These are phyloP conservation scores for Aspergillus vadensis DNA, from an alignment of 2,329 filamentous ascomycete genomes.

Conservation along the genomic window DNA sequence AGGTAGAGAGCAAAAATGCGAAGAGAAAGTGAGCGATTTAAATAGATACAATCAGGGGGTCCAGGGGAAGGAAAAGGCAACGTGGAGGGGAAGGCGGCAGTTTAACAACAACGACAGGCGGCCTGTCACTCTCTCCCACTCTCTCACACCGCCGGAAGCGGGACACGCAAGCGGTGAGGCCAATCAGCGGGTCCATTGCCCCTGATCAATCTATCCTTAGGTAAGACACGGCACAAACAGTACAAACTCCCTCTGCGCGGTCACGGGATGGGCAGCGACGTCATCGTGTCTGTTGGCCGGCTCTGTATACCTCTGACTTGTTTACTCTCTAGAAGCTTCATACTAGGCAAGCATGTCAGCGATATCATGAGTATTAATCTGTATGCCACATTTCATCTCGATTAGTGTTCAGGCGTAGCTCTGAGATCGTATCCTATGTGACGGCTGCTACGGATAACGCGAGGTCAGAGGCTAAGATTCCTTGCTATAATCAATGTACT, in stretches of 20 bases:
- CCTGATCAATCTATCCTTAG: slow-evolving; percentile 12
- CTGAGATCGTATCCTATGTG: slow-evolving; percentile 59
- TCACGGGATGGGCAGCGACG: slow-evolving; percentile 26
- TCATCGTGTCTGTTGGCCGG: slow-evolving; percentile 28
- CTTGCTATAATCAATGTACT: not conserved
- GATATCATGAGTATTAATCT: slow-evolving; percentile 23
- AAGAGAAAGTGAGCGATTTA: slow-evolving; percentile 8
- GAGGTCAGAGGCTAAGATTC: not conserved
- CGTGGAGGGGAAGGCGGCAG: slow-evolving; percentile 13
- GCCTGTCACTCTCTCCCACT: slow-evolving; percentile 21
- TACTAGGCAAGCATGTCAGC: slow-evolving; percentile 20
- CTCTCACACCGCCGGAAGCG: slow-evolving; percentile 30
- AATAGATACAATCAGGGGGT: slow-evolving; percentile 6
- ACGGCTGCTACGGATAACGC: slow-evolving; percentile 17
- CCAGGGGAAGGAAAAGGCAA: slow-evolving; percentile 3
- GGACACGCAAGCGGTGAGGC: slow-evolving; percentile 34
- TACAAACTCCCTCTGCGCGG: slow-evolving; percentile 25
- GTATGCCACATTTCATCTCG: slow-evolving; percentile 21
- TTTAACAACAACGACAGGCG: slow-evolving; percentile 22
- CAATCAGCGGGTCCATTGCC: slow-evolving; percentile 19
- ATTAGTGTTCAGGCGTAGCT: slow-evolving; percentile 41
- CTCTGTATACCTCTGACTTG: not conserved
- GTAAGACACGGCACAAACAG: slow-evolving; percentile 23
- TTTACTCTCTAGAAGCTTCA: not conserved
- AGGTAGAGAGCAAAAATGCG: slow-evolving; percentile 9